Conservation (phyloP, 805 yeast genomes). For the Diddensiella transvaalensis region DNA sequence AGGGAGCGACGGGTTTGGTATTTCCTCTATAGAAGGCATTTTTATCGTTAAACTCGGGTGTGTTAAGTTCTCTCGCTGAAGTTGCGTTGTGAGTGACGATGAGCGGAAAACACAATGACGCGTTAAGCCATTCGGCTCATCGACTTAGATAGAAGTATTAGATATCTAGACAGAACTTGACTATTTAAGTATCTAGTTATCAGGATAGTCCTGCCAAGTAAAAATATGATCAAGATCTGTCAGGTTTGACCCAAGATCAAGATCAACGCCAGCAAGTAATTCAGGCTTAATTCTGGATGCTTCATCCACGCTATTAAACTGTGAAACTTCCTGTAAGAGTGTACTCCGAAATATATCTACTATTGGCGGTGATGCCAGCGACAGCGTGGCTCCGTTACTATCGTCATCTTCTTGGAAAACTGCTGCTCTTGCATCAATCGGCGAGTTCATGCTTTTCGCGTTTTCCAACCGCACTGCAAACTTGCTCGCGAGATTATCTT, state of each 20-base stretch:
- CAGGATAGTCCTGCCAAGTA: conserved; percentile 4
- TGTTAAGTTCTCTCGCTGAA: too few species aligned
- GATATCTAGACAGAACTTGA: too few species aligned
- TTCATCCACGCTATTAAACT: not conserved
- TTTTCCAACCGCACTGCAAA: conserved; percentile 16
- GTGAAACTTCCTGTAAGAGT: not conserved
- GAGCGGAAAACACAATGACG: too few species aligned
- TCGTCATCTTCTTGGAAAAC: conserved; percentile 11
- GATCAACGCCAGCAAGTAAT: not conserved
- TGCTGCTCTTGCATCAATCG: conserved; percentile 13
- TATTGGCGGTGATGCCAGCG: conserved; percentile 13
- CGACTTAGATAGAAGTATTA: too few species aligned
- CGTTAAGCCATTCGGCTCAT: too few species aligned
- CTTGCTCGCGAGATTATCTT: conserved; percentile 16
- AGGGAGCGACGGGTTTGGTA: not conserved
- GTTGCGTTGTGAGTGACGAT: too few species aligned
- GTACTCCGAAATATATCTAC: conserved; percentile 6
- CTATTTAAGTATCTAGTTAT: too few species aligned
- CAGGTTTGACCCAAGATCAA: conserved; percentile 1
- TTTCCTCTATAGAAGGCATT: not conserved
- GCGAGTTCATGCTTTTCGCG: conserved; percentile 9
- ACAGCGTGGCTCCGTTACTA: conserved; percentile 4
- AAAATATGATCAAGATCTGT: conserved; percentile 7
- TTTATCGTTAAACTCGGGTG: too few species aligned
- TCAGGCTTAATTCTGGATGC: not conserved